Conservation (phyloP, 1,284 basidiomycete species). For the Ganoderma lingzhi region DNA sequence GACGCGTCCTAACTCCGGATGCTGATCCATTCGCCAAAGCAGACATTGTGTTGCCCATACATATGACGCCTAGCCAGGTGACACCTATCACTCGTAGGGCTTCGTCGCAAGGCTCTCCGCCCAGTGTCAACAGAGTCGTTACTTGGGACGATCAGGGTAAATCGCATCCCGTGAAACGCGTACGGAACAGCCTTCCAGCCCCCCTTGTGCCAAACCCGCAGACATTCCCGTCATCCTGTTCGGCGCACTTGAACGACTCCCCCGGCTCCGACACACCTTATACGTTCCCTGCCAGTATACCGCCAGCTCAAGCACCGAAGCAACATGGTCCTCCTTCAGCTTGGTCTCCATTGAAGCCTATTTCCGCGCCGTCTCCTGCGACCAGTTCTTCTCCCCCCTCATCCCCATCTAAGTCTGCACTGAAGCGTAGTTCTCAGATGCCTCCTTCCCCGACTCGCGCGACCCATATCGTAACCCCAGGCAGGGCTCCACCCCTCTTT, state of each 20-base stretch:
- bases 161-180: slow-evolving; percentile 10
- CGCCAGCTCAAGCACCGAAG: slow-evolving; percentile 20
- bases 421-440: slow-evolving; percentile 3
- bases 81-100: slow-evolving; percentile 24
- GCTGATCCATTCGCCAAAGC: slow-evolving; percentile 43
- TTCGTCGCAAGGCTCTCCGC: slow-evolving; percentile 19
- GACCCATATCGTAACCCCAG: slow-evolving; percentile 18
- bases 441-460: slow-evolving; percentile 19
- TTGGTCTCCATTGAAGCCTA: slow-evolving; percentile 22
- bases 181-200: slow-evolving; percentile 30
- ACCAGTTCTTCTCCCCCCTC: slow-evolving; percentile 2
- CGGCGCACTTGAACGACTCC: slow-evolving; percentile 18
- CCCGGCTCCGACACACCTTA: not conserved
- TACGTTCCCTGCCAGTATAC: slow-evolving; percentile 2
- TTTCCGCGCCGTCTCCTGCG: slow-evolving; percentile 9
- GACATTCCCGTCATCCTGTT: slow-evolving; percentile 37
- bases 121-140: slow-evolving; percentile 11
- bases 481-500: slow-evolving; percentile 10
- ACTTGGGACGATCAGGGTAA: slow-evolving; percentile 24
- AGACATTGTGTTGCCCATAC: slow-evolving; percentile 31
- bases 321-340: slow-evolving; percentile 25
- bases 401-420: not conserved
- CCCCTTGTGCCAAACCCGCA: slow-evolving; percentile 30
- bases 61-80: slow-evolving; percentile 28
- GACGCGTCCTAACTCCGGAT: slow-evolving; percentile 44